These are phyloP conservation scores for Microstroma glucosiphilum DNA, from an alignment of 1,284 basidiomycete species.

Conservation along the genomic window DNA sequence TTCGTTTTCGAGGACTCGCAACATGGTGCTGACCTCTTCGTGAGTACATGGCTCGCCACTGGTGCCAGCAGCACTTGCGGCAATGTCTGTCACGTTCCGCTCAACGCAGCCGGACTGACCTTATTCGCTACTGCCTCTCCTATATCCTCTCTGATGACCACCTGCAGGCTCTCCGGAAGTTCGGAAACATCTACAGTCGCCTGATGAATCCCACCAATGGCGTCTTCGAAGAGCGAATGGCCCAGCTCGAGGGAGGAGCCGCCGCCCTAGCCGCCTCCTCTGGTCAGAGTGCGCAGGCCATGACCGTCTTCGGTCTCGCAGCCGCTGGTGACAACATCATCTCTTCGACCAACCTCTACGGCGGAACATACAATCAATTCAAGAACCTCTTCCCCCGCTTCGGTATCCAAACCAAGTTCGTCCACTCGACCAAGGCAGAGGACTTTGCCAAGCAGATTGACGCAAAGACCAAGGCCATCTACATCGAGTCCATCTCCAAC, in stretches of 20 bases:
- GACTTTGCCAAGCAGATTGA: constrained; percentile 61
- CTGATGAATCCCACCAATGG: constrained; percentile 79
- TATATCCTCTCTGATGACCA: constrained; percentile 63
- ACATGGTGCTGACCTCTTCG: constrained; percentile 77
- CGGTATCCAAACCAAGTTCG: constrained; percentile 72
- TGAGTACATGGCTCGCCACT: constrained; percentile 51
- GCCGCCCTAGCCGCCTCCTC: constrained; percentile 73
- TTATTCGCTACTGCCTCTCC: constrained; percentile 54
- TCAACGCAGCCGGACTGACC: neutral
- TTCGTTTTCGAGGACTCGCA: constrained; percentile 47
- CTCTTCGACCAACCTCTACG: constrained; percentile 54
- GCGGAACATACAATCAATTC: constrained; percentile 77
- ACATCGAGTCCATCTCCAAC: constrained; percentile 77
- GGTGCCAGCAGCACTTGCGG: constrained; percentile 59
- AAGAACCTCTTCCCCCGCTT: constrained; percentile 70
- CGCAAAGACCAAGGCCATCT: constrained; percentile 56
- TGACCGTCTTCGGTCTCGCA: constrained; percentile 63
- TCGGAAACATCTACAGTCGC: constrained; percentile 49
- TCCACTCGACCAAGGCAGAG: constrained; percentile 61
- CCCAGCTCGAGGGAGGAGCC: constrained; percentile 72
- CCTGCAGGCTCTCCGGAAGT: neutral
- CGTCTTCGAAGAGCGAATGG: constrained; percentile 77
- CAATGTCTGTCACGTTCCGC: neutral
- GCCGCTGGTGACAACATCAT: constrained; percentile 74
- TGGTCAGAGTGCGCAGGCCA: constrained; percentile 75